phyloP scores from a whole-genome alignment of 2,329 filamentous ascomycete species.

The Cladosporium oxysporum region DNA sequence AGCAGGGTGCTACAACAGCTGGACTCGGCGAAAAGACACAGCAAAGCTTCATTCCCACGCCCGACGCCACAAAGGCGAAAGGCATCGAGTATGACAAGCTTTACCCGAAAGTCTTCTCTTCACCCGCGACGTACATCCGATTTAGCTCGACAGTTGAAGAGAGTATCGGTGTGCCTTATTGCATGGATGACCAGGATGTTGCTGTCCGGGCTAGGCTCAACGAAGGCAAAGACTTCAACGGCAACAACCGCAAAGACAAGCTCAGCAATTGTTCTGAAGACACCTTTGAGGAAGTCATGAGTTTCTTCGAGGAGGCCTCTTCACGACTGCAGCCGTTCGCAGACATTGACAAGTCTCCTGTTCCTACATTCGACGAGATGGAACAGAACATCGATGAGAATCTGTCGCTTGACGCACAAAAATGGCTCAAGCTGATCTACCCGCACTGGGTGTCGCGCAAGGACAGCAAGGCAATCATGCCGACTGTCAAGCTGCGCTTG shows the following conservation, averaged over 20 bases:
- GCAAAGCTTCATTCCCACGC: conserved; percentile 67
- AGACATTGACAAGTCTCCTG: conserved; percentile 82
- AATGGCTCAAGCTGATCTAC: conserved; percentile 77
- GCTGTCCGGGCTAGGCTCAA: conserved; percentile 83
- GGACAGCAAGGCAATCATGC: conserved; percentile 72
- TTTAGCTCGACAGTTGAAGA: conserved; percentile 99
- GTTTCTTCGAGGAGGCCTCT: conserved; percentile 88
- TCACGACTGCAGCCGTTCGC: conserved; percentile 84
- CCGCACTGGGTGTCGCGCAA: conserved; percentile 80
- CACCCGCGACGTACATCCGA: conserved; percentile 91
- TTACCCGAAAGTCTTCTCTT: conserved; percentile 76
- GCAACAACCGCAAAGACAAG: conserved; percentile 38
- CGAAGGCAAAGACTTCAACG: conserved; percentile 62
- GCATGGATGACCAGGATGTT: conserved; percentile 90
- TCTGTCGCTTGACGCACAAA: conserved; percentile 55
- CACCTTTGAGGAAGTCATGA: conserved; percentile 91
- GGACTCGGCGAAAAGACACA: conserved; percentile 59
- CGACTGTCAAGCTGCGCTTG: conserved; percentile 66
- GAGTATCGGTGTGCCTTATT: conserved; percentile 85
- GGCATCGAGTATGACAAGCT: conserved; percentile 83
- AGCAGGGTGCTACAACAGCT: conserved; percentile 51
- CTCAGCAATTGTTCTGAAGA: conserved; percentile 74
- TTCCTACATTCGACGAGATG: conserved; percentile 59
- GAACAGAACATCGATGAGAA: conserved; percentile 63
- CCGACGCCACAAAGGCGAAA: conserved; percentile 60